Evolutionary conservation across 2,329 filamentous ascomycete genomes (phyloP), one percentile per base, ranked within the genome.

Genomic region (Clonostachys byssicola): DNA sequence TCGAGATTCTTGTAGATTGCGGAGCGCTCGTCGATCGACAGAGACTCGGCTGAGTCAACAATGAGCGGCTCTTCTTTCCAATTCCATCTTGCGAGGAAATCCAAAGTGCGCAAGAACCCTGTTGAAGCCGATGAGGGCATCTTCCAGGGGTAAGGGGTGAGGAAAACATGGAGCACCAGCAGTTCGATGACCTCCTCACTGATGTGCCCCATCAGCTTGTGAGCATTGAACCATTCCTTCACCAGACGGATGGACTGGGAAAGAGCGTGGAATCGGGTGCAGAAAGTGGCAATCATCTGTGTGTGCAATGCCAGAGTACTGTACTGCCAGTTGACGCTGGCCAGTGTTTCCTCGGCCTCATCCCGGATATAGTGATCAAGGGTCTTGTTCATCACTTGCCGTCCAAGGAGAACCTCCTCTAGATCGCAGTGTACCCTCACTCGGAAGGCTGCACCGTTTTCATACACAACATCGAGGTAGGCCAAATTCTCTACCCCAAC

Each of bases 351-450:
- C 8, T 86, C 84, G 18, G 86, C 78, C 40, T 87, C 79, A 52
- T 92, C 85, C 48, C 88, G 83, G 16, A 77, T 71, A 41, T 79
- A 77, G 14, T 80, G 79, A 45, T 86, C 83, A 3, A 85, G 66
- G 0, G 77, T 78, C 60, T 87, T 90, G 60, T 92, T 86, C 60
- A 87, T 89, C 42, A 90, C 73, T 50, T 84, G 81, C n/a, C 86
- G 83, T 54, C 94, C 86, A 5, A 97, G 77, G 1, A 97, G 74
- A 1, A 78, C 81, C 55, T 90, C 83, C 60, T 97, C 94, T 42
- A 92, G 80, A 51, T 97, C 94, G 62, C 92, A 89, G 59, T 95
- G 86, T 50, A 97, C 89, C 42, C 92, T 85, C 33, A 97, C 70
- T 6, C 92, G 87, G 68, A 97, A 97, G 1, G 81, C 75, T 18